A percentile compares a stretch with the other conserved stretches of the same genome.
Evolutionary conservation across 352 stramenopile genomes (phyloP).

Genomic region (Phytophthora sojae): DNA sequence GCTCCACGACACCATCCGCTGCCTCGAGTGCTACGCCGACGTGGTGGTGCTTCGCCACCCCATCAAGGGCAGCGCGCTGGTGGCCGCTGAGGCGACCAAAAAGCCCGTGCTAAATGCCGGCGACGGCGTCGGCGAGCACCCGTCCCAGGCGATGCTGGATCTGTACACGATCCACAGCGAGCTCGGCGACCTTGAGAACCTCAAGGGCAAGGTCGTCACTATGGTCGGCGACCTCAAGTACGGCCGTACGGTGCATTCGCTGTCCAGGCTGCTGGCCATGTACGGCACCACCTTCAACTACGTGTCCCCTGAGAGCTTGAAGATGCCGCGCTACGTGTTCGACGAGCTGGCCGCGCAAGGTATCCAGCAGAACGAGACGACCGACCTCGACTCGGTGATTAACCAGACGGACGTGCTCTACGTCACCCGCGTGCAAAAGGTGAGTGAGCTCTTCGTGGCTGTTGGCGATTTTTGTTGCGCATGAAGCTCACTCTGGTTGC

Average conservation of each 20-base stretch:
- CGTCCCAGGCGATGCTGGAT: constrained; percentile 99
- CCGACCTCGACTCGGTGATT: constrained; percentile 89
- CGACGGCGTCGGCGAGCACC: constrained; percentile 98
- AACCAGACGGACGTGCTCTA: constrained; percentile 97
- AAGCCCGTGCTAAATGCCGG: constrained; percentile 96
- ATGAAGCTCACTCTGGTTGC: constrained; percentile 4
- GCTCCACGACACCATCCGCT: constrained; percentile 97
- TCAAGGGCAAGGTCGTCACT: constrained; percentile 92
- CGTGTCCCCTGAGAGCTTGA: constrained; percentile 89
- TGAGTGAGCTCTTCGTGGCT: background rate
- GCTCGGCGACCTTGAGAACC: constrained; percentile 66
- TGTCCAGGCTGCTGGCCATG: constrained; percentile 95
- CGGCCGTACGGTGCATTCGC: constrained; percentile 98
- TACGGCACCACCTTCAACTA: constrained; percentile 94
- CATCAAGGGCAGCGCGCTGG: constrained; percentile 83
- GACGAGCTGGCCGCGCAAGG: constrained; percentile 73
- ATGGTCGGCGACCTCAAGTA: constrained; percentile 99
- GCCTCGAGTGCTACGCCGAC: constrained; percentile 97
- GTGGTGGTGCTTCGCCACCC: constrained; percentile 96
- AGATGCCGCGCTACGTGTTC: constrained; percentile 87
- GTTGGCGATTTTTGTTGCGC: background rate
- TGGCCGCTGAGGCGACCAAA: constrained; percentile 76
- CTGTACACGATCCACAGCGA: constrained; percentile 97
- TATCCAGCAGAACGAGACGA: constrained; percentile 89
- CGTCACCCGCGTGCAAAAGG: constrained; percentile 97